Base-by-base conservation (phyloP, 2,329 filamentous ascomycete genomes). In the Ophiostoma pallidulum region DNA sequence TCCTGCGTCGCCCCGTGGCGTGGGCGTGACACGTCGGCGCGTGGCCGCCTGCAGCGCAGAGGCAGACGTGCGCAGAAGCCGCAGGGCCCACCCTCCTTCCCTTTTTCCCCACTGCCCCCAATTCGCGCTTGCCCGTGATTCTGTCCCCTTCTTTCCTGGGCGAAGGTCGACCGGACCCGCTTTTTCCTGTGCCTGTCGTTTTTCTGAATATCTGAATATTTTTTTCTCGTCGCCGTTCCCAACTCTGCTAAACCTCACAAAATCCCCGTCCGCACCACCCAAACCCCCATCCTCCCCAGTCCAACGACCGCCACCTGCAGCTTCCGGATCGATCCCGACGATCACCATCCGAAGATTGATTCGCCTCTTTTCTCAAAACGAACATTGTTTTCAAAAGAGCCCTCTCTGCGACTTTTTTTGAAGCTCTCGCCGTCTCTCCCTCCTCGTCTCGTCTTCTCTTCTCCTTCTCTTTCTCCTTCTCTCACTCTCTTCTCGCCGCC, bases 131-230 rank as follows among this genome's bases (percentile, higher is more conserved):
- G 16, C n/a, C 39, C 29, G 18, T 41, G 14, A 29, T 5, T 12
- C 18, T n/a, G n/a, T n/a, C n/a, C n/a, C n/a, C n/a, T n/a, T n/a
- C n/a, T n/a, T n/a, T n/a, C n/a, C n/a, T n/a, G n/a, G n/a, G n/a
- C n/a, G n/a, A n/a, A n/a, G n/a, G n/a, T n/a, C n/a, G n/a, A n/a
- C n/a, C n/a, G 38, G 22, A 9, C 19, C 38, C 38, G 19, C 29
- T 41, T 41, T 41, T 41, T 24, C 37, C 37, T 39, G 37, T 39
- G 37, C 38, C 18, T 8, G 38, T 41, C 38, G n/a, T n/a, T n/a
- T n/a, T n/a, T n/a, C n/a, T n/a, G n/a, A n/a, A n/a, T n/a, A n/a
- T n/a, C n/a, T n/a, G n/a, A n/a, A n/a, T n/a, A n/a, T n/a, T 41
- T 41, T 41, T 41, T 41, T 41, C 39, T 41, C 40, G 13, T 42